phyloP scores from a whole-genome alignment of 2,329 filamentous ascomycete species.

The Simplicillium aogashimaense region DNA sequence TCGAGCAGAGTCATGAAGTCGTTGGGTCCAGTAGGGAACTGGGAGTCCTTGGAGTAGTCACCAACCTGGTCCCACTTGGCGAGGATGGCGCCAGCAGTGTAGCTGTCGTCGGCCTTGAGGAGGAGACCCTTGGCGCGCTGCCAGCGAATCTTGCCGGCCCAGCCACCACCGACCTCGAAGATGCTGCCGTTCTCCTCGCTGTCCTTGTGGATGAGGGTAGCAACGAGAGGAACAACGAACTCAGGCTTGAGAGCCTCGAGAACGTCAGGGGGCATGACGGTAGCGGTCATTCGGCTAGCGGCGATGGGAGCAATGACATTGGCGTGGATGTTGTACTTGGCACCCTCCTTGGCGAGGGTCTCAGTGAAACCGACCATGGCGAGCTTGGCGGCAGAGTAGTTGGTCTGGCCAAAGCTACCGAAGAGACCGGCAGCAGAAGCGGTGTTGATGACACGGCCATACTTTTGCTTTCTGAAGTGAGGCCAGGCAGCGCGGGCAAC shows the following conservation, averaged over 20 bases:
- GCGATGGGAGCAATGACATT: slow-evolving; percentile 93
- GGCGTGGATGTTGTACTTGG: slow-evolving; percentile 93
- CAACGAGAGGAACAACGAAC: slow-evolving; percentile 91
- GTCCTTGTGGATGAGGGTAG: slow-evolving; percentile 74
- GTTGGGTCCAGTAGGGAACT: slow-evolving; percentile 74
- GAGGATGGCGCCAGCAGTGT: slow-evolving; percentile 80
- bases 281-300: slow-evolving; percentile 90
- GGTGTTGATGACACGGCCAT: slow-evolving; percentile 91
- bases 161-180: slow-evolving; percentile 88
- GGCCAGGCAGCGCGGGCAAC: slow-evolving; percentile 92
- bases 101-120: slow-evolving; percentile 76
- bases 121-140: slow-evolving; percentile 84
- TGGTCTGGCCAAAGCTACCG: slow-evolving; percentile 89
- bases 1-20: slow-evolving; percentile 84
- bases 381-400: slow-evolving; percentile 95
- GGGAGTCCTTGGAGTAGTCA: slow-evolving; percentile 69
- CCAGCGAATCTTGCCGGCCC: slow-evolving; percentile 90
- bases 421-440: slow-evolving; percentile 93
- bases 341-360: slow-evolving; percentile 92
- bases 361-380: slow-evolving; percentile 95
- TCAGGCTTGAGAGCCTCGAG: slow-evolving; percentile 79
- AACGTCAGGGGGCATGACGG: slow-evolving; percentile 89
- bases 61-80: slow-evolving; percentile 82
- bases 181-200: slow-evolving; percentile 85
- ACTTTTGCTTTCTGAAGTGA: slow-evolving; percentile 98